Base-by-base conservation (phyloP, 208 protist species). In the Leishmania guyanensis region DNA sequence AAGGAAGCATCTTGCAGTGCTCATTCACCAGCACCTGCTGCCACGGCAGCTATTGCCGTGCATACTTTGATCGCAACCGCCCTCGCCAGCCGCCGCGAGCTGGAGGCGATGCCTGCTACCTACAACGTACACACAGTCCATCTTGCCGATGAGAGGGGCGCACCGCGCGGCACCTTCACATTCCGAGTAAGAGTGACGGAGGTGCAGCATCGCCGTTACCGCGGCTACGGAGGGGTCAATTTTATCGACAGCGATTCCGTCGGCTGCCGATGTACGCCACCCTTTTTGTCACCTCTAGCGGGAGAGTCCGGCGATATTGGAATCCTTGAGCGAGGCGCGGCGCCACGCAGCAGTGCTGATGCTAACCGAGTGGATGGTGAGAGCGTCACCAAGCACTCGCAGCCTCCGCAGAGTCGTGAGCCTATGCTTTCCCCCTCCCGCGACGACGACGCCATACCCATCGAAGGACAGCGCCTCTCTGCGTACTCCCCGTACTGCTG, bases 91-190 rank as follows among this genome's bases (percentile, higher is more conserved):
- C 2, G 75, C 5, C 64, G 14, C 26, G 75, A 60, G 9, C 33
- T 68, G 10, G 39, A 53, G 20, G 9, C 62, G 22, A 53, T 33
- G 39, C 46, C 17, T 26, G 60, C 43, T 3, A 51, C 36, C 56
- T 73, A 51, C 20, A 81, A 22, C 22, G 70, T 81, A 22, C 81
- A 85, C 70, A 85, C 81, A 0, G 56, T 85, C 10, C 81, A 85
- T 43, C 62, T 85, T 0, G 17, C 48, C 33, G 8, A 2, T 20
- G 50, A 74, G 22, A 62, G 48, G 1, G 69, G 75, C 20, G 4
- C 39, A 0, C 53, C 48, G 53, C 58, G 16, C 60, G 77, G 71
- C 6, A 65, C 71, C 29, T 70, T 75, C 26, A 85, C 77, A 20
- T 78, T 85, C 20, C 43, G 48, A 2, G 81, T 75, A 1, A 10